Conservation (phyloP, 2,329 filamentous ascomycete genomes). For the Dactylellina leptospora region DNA sequence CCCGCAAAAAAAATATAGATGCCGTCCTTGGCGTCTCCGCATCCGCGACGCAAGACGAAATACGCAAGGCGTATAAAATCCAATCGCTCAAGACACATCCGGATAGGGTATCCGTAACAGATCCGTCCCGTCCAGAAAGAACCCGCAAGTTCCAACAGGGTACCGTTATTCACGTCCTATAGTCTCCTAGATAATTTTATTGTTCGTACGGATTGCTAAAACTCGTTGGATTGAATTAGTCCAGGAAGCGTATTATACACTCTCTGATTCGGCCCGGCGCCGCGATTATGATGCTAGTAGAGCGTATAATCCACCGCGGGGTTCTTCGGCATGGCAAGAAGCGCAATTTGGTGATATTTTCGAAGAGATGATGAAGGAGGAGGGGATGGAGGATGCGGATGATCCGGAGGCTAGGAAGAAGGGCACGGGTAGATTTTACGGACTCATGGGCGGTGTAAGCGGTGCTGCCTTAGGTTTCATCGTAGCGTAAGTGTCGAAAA, state of each 20-base stretch:
- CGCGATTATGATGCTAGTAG: conserved; percentile 81
- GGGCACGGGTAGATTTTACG: conserved; percentile 82
- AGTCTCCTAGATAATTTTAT: background rate
- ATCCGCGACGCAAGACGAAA: conserved; percentile 79
- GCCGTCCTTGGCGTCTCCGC: conserved; percentile 76
- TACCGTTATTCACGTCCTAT: conserved; percentile 66
- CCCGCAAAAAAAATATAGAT: conserved; percentile 70
- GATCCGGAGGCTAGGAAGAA: conserved; percentile 63
- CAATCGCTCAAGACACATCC: conserved; percentile 52
- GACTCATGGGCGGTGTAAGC: conserved; percentile 81
- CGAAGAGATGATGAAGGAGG: conserved; percentile 87
- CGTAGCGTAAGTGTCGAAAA: conserved; percentile 64
- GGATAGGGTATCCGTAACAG: conserved; percentile 84
- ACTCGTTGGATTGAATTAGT: too few relatives aligned
- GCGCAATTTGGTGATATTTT: conserved; percentile 89
- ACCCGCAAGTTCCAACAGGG: conserved; percentile 91
- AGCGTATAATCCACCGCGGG: conserved; percentile 30
- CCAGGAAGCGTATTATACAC: conserved; percentile 81
- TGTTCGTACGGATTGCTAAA: too few relatives aligned
- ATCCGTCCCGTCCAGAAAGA: conserved; percentile 79
- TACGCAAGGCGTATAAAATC: conserved; percentile 84
- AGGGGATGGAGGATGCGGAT: conserved; percentile 79
- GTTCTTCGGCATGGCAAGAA: conserved; percentile 64
- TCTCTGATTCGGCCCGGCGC: conserved; percentile 80
- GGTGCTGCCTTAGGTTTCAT: conserved; percentile 95